Base-by-base conservation (phyloP, 129 eudicot genomes). In the Saposhnikovia divaricata region DNA sequence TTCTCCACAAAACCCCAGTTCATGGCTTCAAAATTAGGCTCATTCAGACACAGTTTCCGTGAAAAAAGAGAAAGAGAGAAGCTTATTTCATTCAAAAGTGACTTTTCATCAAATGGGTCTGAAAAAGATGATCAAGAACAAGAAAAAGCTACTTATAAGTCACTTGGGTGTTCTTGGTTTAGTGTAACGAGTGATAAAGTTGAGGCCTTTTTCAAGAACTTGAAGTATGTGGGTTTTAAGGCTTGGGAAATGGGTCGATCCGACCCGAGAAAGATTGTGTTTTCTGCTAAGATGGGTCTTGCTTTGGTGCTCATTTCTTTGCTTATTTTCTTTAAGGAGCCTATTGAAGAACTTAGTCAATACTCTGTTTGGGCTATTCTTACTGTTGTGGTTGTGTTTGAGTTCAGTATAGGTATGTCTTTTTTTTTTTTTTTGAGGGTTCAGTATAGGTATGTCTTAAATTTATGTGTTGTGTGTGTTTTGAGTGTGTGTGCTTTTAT, bases 351-450 rank as follows among this genome's bases (percentile, higher is more conserved):
- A 68, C 83, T 88, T 21, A 81, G 89, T 77, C 83, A 81, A 38
- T 89, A 82, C 47, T 89, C 87, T 73, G 87, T 87, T 46, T 91
- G 96, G 96, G 96, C 91, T 80, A 85, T 89, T 31, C 93, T 91
- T 65, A 87, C 96, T 74, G 96, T 91, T 80, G 93, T 91, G 12
- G 91, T 91, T 42, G 88, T 89, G 27, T 91, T 89, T 77, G 96
- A 91, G 65, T 91, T 86, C 89, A 89, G 91, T 46, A 85, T 91
- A 76, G 96, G 96, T n/a, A n/a, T n/a, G n/a, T n/a, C n/a, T n/a
- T n/a, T n/a, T n/a, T n/a, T n/a, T n/a, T n/a, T n/a, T n/a, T n/a
- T n/a, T n/a, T n/a, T n/a, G n/a, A n/a, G n/a, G n/a, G n/a, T n/a
- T n/a, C n/a, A n/a, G n/a, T n/a, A n/a, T n/a, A n/a, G n/a, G n/a